A percentile compares a stretch with the other conserved stretches of the same genome.
Evolutionary conservation across 2,329 filamentous ascomycete species (phyloP).

Genomic region (Aspergillus niger): DNA sequence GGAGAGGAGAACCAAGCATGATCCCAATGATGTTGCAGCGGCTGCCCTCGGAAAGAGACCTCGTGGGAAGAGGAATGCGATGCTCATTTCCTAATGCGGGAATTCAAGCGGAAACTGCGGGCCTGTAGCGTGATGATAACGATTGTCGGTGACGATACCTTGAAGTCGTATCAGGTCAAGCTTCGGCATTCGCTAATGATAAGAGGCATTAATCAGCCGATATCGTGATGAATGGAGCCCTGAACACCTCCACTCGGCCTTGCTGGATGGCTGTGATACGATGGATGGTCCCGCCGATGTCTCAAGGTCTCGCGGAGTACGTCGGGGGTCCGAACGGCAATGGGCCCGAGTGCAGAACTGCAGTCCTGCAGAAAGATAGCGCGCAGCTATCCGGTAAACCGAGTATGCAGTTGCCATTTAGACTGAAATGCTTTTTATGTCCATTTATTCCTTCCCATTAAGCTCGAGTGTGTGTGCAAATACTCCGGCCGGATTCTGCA

Average conservation of each 20-base stretch:
- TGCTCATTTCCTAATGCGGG: neutral
- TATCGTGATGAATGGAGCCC: neutral
- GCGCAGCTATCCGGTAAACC: neutral
- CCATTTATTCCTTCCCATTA: no score
- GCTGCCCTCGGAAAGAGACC: neutral
- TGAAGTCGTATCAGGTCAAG: neutral
- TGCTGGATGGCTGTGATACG: neutral
- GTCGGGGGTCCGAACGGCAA: neutral
- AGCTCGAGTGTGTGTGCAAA: neutral
- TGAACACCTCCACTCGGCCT: neutral
- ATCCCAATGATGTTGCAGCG: neutral
- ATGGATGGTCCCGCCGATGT: neutral
- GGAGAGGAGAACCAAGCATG: neutral
- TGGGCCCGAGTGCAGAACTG: neutral
- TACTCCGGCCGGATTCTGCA: neutral
- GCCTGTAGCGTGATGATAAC: neutral
- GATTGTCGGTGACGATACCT: neutral
- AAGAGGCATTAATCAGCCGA: neutral
- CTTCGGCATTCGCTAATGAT: neutral
- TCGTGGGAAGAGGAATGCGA: neutral
- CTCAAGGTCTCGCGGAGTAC: slow-evolving; percentile 5
- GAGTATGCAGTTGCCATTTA: no score
- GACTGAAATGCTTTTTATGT: neutral
- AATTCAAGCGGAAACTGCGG: neutral
- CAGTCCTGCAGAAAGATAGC: neutral